Base-by-base conservation (phyloP, 352 stramenopile genomes). In the Phytophthora kernoviae region DNA sequence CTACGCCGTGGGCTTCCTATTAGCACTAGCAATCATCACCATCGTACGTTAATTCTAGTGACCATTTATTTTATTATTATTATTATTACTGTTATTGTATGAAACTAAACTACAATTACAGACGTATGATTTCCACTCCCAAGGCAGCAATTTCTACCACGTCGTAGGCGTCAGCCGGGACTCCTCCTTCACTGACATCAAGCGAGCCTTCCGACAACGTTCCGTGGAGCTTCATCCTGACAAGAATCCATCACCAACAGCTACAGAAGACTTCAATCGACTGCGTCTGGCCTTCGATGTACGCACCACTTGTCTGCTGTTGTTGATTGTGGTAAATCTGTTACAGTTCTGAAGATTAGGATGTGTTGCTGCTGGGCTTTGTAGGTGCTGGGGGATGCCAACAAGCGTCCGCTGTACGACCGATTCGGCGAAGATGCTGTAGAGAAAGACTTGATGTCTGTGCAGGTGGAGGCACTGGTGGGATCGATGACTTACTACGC, bases 151-250 rank as follows among this genome's bases (percentile, higher is more conserved):
- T 67, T 96, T 98, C 66, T 99, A 99, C 70, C 70, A 88, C 49
- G 73, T 98, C 36, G 73, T 99, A 6, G 90, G 85, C 34, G 84
- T 98, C 39, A 81, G 75, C 18, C 90, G 96, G 52, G 87, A 96
- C 49, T 89, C 93, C 4, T 94, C 80, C 40, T 91, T 91, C 37
- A 58, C 94, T 4, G 97, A 99, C 61, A 98, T 99, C 68, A 99
- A 99, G 73, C 88, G 91, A 26, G 91, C 96, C n/a, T 99, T 99
- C 84, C 97, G 97, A 67, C 77, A 84, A 56, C 84, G 97, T 22
- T 97, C 88, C 7, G 76, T 99, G 14, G 90, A 98, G 73, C 82
- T 99, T 20, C 96, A 99, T 58, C 97, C 97, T 2, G 97, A 99
- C 77, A 99, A 99, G 77, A 99, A 99, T 72, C 87, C 88, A 45